A percentile compares a stretch with the other conserved stretches of the same genome.
These are phyloP conservation scores for Tetracentron sinense DNA, from an alignment of 164 flowering plant species.

Conservation along the genomic window DNA sequence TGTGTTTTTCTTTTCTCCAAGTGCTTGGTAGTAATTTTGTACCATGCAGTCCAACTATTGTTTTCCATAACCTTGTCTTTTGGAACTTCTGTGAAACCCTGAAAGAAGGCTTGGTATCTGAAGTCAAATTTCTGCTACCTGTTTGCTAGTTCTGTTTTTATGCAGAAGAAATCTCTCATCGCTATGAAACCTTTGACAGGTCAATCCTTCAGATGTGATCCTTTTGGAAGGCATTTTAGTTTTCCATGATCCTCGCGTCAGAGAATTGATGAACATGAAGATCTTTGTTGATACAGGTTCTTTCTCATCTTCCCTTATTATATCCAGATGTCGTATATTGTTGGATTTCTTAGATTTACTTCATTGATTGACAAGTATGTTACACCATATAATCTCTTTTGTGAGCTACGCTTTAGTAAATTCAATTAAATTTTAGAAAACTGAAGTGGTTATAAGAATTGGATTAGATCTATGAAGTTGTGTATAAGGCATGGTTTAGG, in stretches of 20 bases:
- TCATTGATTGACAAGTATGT: background rate
- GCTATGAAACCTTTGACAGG: conserved; percentile 46
- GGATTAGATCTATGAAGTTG: background rate
- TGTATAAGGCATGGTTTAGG: background rate
- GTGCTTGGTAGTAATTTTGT: background rate
- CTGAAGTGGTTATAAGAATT: no score
- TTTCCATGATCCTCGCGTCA: conserved; percentile 89
- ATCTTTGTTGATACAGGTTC: conserved; percentile 98
- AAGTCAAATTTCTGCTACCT: background rate
- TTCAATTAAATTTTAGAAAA: no score
- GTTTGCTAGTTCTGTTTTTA: background rate
- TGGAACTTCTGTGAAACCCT: background rate
- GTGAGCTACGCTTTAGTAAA: no score
- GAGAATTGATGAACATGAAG: conserved; percentile 95
- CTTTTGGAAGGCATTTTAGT: conserved; percentile 92
- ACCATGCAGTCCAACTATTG: background rate
- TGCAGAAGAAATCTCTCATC: background rate
- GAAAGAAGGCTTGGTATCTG: background rate
- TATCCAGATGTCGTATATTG: background rate
- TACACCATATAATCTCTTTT: background rate
- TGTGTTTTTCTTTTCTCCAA: background rate
- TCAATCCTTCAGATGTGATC: conserved; percentile 92
- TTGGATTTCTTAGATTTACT: background rate
- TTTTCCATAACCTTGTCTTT: background rate
- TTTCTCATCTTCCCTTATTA: conserved; percentile 7